phyloP scores from a whole-genome alignment of 805 yeast genomes.

The Cyberlindnera maritima region DNA sequence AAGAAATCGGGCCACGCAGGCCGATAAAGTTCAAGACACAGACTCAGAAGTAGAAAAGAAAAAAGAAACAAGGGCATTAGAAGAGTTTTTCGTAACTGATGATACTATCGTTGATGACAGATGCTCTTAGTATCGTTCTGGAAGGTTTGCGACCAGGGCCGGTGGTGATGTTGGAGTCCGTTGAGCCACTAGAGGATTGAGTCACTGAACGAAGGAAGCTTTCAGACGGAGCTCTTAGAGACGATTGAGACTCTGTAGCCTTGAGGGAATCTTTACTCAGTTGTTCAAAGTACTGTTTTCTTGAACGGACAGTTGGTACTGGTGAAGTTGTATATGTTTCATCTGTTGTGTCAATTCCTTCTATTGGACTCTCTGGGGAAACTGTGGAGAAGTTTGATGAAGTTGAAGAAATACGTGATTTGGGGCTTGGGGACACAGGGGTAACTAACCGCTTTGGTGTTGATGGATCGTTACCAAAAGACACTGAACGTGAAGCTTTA shows the following conservation, averaged over 20 bases:
- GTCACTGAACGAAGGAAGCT: background rate
- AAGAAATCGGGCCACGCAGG: no score
- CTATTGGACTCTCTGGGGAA: conserved; percentile 2
- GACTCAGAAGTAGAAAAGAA: no score
- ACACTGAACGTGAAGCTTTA: background rate
- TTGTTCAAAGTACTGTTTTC: conserved; percentile 21
- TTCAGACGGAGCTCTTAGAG: background rate
- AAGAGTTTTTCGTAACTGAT: conserved; percentile 24
- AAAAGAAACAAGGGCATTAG: background rate
- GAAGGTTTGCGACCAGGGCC: conserved; percentile 15
- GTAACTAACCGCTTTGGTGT: background rate
- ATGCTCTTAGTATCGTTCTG: conserved; percentile 22
- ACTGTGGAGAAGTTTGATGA: conserved; percentile 6
- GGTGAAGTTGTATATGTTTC: background rate
- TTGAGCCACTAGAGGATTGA: background rate
- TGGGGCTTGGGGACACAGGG: background rate
- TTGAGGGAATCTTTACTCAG: conserved; percentile 3
- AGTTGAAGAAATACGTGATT: conserved; percentile 1
- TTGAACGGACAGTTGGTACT: conserved; percentile 6
- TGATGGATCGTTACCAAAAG: background rate
- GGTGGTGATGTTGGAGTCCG: no score
- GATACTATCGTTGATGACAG: conserved; percentile 19
- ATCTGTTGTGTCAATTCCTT: background rate
- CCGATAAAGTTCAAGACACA: no score
- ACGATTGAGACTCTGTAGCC: background rate